Evolutionary conservation across 148 eudicot genomes (phyloP), one percentile per base, ranked within the genome.

Genomic region (Camellia granthamiana): DNA sequence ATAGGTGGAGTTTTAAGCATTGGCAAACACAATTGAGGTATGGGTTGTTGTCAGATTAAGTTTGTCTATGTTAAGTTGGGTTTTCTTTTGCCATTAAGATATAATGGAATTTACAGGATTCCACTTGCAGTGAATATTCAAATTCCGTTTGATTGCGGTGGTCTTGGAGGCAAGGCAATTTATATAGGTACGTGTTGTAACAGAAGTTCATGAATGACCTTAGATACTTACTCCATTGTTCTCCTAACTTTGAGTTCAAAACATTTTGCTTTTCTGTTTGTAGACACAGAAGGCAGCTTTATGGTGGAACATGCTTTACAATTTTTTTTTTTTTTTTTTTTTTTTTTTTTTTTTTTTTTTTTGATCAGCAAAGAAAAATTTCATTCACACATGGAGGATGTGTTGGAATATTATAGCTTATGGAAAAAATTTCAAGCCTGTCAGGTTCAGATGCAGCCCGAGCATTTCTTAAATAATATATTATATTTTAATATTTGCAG

Each of bases 261-360:
- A 61, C 58, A 14, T 79, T 75, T 9, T 38, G 23, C 19, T 16
- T 7, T 71, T 64, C 63, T 75, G 51, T 47, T 83, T 81, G 75
- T 82, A 95, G 99, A 95, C 85, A 95, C 99, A 42, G 97, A 95
- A 88, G 99, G 97, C 54, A 95, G 99, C 88, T 95, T 95, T 75
- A 93, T 95, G 97, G 98, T 88, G 82, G 99, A 95, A 81, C 99
- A 95, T 68, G 99, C 88, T 85, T 86, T 90, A 83, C 97, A n/a
- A n/a, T n/a, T n/a, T n/a, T n/a, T n/a, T n/a, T n/a, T n/a, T n/a
- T n/a, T n/a, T n/a, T n/a, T n/a, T n/a, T n/a, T n/a, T n/a, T n/a
- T n/a, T n/a, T n/a, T n/a, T n/a, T n/a, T n/a, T n/a, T n/a, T n/a
- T n/a, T n/a, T n/a, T n/a, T n/a, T n/a, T n/a, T n/a, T n/a, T n/a